Evolutionary conservation across 495 filamentous ascomycete species (phyloP).

Genomic region (Staphylotrichum tortipilum): DNA sequence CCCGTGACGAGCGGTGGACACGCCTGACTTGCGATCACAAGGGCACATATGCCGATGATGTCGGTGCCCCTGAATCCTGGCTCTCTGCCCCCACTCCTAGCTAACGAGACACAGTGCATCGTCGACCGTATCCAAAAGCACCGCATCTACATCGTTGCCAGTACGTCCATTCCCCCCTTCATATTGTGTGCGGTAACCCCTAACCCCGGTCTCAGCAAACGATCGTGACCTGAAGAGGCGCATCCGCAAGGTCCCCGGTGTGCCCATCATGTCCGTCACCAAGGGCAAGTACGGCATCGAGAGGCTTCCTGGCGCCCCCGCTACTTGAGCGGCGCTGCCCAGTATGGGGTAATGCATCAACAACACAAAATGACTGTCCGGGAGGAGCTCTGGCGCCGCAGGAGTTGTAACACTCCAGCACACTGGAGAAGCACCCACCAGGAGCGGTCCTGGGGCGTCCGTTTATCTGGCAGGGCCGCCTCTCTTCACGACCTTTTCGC

Average conservation of each 20-base stretch:
- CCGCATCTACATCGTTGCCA: conserved; percentile 74
- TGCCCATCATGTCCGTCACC: conserved; percentile 53
- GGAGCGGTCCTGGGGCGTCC: no score
- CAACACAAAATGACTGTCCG: no score
- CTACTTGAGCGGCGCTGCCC: conserved; percentile 12
- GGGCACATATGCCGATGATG: conserved; percentile 87
- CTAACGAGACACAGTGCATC: conserved; percentile 46
- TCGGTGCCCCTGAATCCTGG: conserved; percentile 6
- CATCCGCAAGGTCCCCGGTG: conserved; percentile 65
- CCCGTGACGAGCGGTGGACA: conserved; percentile 86
- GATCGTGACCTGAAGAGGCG: conserved; percentile 75
- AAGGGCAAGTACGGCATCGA: conserved; percentile 89
- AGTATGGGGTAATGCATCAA: no score
- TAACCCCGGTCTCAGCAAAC: conserved; percentile 49
- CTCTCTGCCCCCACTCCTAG: background rate
- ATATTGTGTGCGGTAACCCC: background rate
- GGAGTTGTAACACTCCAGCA: no score
- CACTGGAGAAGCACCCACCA: no score
- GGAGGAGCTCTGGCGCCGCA: no score
- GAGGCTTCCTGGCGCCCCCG: conserved; percentile 70
- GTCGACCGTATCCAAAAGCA: conserved; percentile 74
- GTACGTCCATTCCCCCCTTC: conserved; percentile 8
- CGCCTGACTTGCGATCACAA: conserved; percentile 78
- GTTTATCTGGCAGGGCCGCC: no score
- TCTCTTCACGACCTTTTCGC: no score